A percentile compares a stretch with the other conserved stretches of the same genome.
These are phyloP conservation scores for Kondoa subrosea DNA, from an alignment of 768 basidiomycete genomes.

Conservation along the genomic window DNA sequence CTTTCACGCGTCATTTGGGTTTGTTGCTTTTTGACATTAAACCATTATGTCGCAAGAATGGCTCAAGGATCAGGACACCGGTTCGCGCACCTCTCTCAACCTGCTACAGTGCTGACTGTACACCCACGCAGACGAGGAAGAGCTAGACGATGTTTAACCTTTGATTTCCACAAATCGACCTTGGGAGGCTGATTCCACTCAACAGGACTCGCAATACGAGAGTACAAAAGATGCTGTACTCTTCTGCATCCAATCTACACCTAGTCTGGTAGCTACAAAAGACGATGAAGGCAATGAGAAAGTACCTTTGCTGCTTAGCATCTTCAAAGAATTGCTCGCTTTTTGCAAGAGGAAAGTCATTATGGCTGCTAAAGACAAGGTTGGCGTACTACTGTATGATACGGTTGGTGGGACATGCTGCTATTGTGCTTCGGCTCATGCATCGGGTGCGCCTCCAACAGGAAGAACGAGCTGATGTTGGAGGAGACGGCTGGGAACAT, in stretches of 20 bases:
- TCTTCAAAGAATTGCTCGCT: slow-evolving; percentile 63
- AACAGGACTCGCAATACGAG: slow-evolving; percentile 6
- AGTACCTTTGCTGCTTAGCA: slow-evolving; percentile 35
- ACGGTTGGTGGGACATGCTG: slow-evolving; percentile 44
- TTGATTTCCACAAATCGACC: neutral
- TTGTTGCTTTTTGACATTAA: no score
- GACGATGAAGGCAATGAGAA: slow-evolving; percentile 29
- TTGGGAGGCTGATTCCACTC: neutral
- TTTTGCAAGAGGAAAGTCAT: slow-evolving; percentile 82
- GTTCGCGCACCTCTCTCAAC: neutral
- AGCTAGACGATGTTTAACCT: slow-evolving; percentile 1
- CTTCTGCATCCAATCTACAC: slow-evolving; percentile 89
- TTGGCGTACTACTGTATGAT: slow-evolving; percentile 84
- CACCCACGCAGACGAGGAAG: neutral
- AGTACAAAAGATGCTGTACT: slow-evolving; percentile 66
- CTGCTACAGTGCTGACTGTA: neutral
- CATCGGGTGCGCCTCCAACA: neutral
- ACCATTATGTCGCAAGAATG: neutral
- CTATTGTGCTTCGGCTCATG: slow-evolving; percentile 16
- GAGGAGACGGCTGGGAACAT: slow-evolving; percentile 44
- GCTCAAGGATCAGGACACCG: neutral
- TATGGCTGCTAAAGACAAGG: slow-evolving; percentile 67
- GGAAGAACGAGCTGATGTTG: slow-evolving; percentile 6
- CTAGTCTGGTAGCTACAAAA: slow-evolving; percentile 67
- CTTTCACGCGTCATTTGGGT: no score